Base-by-base conservation (phyloP, 768 basidiomycete species). In the Pleurotus djamor region DNA sequence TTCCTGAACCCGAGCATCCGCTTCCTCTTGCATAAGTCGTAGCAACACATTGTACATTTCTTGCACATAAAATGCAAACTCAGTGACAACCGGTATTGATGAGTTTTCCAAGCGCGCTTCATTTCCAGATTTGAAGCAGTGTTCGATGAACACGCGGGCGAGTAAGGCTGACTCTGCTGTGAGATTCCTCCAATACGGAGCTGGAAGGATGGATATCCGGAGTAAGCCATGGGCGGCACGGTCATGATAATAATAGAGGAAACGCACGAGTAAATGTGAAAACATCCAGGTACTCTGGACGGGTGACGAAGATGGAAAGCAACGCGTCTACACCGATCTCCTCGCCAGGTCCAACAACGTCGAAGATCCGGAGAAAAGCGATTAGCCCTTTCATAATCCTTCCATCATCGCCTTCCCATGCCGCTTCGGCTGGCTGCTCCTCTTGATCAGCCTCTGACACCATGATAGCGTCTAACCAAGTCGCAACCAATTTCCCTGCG, bases 281-380 rank as follows among this genome's bases (percentile, higher is more conserved):
- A 2, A 72, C 77, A 54, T 94, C 90, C 33, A 88, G 78, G 1
- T 93, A 74, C 37, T 92, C 88, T 0, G 85, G 75, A 6, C 89
- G 76, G 0, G 84, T 86, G 8, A 88, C 84, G 65, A 96, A 91
- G 48, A 96, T 79, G 12, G 89, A 89, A 9, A 86, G 69, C 5
- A 96, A 70, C 0, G 92, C 94, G 63, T 95, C 92, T 59, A 94
- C 89, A 0, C 91, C 93, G 43, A 92, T 84, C n/a, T 80, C 84
- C 66, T 87, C 83, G 3, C 81, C 77, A 21, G 78, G 76, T 7
- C 91, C 82, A 68, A 92, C 85, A 49, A 93, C 80, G 61, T 84
- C 83, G 64, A 84, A 84, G 33, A 82, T 68, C 1, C 74, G 63
- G 58, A 84, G 66, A 64, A 84, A 80, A 12, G 66, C 69, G 44